Evolutionary conservation across 208 protist genomes (phyloP).

Genomic region (Leishmania major): DNA sequence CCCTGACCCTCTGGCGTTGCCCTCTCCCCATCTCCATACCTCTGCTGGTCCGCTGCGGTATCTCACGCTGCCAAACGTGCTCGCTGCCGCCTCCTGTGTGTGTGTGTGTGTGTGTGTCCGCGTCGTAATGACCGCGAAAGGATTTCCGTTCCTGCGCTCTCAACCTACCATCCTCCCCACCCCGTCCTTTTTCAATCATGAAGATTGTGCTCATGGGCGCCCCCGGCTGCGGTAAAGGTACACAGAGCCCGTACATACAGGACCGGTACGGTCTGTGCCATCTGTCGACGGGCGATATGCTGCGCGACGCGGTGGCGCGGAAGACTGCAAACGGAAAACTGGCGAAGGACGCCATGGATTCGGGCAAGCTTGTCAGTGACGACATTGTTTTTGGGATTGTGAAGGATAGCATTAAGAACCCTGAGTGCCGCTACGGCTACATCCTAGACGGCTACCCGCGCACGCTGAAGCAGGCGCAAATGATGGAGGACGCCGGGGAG

Average conservation of each 20-base stretch:
- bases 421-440: slow-evolving; percentile 91
- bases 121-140: background rate
- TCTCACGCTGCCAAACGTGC: background rate
- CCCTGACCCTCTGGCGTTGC: background rate
- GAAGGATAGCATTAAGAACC: slow-evolving; percentile 79
- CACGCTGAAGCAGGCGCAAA: slow-evolving; percentile 91
- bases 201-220: slow-evolving; percentile 93
- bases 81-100: background rate
- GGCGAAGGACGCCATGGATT: slow-evolving; percentile 77
- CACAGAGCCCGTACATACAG: slow-evolving; percentile 88
- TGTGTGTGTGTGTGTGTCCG: background rate
- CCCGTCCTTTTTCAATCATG: slow-evolving; percentile 41
- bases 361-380: slow-evolving; percentile 89
- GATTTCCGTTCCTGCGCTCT: background rate
- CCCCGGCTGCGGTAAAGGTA: slow-evolving; percentile 94
- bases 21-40: background rate
- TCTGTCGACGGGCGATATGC: slow-evolving; percentile 95
- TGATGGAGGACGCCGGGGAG: slow-evolving; percentile 86
- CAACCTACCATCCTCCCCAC: background rate
- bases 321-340: slow-evolving; percentile 72
- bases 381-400: slow-evolving; percentile 94
- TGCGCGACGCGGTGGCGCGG: slow-evolving; percentile 81
- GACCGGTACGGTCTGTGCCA: slow-evolving; percentile 93
- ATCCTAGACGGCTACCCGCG: slow-evolving; percentile 96
- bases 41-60: background rate